A percentile compares a stretch with the other conserved stretches of the same genome.
phyloP scores from a whole-genome alignment of 148 eudicot species.

The Nyssa sinensis region DNA sequence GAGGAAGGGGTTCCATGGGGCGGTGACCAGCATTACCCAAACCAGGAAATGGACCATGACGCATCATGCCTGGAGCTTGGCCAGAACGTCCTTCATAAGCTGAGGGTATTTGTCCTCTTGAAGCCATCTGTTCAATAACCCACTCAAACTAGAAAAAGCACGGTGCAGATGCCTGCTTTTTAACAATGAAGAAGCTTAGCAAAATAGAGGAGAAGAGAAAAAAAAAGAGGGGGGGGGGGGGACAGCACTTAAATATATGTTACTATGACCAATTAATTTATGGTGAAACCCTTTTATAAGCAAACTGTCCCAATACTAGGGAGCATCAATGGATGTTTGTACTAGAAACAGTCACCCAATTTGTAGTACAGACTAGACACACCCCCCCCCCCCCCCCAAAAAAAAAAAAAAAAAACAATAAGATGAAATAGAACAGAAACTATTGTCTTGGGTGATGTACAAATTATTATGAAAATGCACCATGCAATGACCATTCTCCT shows the following conservation, averaged over 20 bases:
- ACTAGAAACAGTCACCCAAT: not conserved
- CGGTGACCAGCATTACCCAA: conserved; percentile 33
- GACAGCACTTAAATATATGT: not conserved
- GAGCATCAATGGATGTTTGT: not conserved
- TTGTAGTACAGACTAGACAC: not conserved
- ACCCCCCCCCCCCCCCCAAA: no score
- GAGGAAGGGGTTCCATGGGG: conserved; percentile 32
- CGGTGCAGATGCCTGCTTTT: not conserved
- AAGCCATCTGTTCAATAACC: conserved; percentile 28
- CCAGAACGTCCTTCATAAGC: conserved; percentile 32
- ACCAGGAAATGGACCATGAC: conserved; percentile 59
- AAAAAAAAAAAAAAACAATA: not conserved
- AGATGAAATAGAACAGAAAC: not conserved
- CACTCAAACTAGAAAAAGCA: conserved; percentile 4
- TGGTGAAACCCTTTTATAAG: not conserved
- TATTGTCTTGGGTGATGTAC: not conserved
- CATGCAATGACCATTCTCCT: not conserved
- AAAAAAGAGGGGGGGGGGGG: not conserved
- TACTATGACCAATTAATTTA: not conserved
- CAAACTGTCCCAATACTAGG: not conserved
- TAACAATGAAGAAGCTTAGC: not conserved
- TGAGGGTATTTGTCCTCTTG: conserved; percentile 59
- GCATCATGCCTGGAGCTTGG: conserved; percentile 59
- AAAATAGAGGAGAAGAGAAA: not conserved
- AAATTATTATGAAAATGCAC: not conserved